phyloP scores from a whole-genome alignment of 305 asterid genomes.

The Fraxinus xanthoxyloides region DNA sequence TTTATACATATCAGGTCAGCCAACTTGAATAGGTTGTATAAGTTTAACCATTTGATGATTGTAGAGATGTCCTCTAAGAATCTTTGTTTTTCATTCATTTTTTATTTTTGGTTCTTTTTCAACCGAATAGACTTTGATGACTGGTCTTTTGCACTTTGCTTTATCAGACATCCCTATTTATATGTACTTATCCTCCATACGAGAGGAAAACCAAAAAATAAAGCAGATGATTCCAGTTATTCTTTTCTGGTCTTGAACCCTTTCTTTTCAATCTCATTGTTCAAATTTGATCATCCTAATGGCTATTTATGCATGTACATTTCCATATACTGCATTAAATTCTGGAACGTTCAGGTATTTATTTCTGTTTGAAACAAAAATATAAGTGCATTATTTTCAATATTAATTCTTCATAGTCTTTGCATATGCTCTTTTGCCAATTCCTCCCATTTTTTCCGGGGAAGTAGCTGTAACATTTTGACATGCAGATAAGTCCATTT shows the following conservation, averaged over 20 bases:
- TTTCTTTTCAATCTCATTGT: background rate
- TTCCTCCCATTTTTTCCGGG: background rate
- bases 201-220: background rate
- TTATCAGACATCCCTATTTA: background rate
- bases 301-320: background rate
- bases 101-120: background rate
- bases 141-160: background rate
- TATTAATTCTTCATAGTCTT: background rate
- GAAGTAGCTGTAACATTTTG: background rate
- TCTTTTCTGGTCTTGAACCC: background rate
- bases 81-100: background rate
- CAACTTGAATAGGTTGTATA: background rate
- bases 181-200: background rate
- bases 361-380: background rate
- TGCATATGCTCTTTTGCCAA: background rate
- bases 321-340: background rate
- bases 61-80: background rate
- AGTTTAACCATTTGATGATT: background rate
- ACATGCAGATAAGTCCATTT: background rate
- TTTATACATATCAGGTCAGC: constrained; percentile 74
- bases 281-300: background rate
- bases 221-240: background rate
- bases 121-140: background rate
- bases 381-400: background rate
- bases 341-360: background rate